Conservation (phyloP, 139 green algal species). For the Picochlorum sp. region DNA sequence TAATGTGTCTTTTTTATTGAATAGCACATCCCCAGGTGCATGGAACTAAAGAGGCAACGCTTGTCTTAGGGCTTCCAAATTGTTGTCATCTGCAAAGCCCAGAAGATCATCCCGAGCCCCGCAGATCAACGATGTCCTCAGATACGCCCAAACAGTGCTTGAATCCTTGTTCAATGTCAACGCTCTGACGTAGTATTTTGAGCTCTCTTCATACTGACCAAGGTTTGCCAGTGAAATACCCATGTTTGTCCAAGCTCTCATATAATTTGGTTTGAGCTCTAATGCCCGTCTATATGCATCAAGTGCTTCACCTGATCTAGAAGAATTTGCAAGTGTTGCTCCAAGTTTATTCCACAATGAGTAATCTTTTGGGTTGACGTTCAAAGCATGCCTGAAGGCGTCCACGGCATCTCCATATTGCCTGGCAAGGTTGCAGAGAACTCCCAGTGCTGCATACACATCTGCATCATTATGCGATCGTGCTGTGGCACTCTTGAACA, state of each 20-base stretch:
- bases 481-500: conserved; percentile 34
- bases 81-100: conserved; percentile 38
- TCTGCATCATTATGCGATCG: conserved; percentile 61
- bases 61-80: conserved; percentile 46
- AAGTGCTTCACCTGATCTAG: conserved; percentile 65
- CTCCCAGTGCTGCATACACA: conserved; percentile 78
- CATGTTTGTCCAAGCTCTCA: conserved; percentile 98
- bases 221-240: conserved; percentile 82
- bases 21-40: neutral
- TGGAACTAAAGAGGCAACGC: conserved; percentile 29
- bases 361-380: conserved; percentile 69
- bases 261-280: conserved; percentile 98
- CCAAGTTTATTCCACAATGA: conserved; percentile 96
- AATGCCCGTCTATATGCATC: conserved; percentile 79
- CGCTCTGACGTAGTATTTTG: conserved; percentile 82
- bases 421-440: conserved; percentile 82
- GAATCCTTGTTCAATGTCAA: conserved; percentile 76
- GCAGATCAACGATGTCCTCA: conserved; percentile 79
- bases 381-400: conserved; percentile 39
- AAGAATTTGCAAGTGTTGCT: conserved; percentile 84
- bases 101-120: conserved; percentile 56
- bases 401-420: conserved; percentile 72
- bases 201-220: conserved; percentile 72
- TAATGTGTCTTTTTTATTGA: neutral
- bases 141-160: conserved; percentile 85